Base-by-base conservation (phyloP, 805 yeast genomes). In the Peterozyma xylosa region DNA sequence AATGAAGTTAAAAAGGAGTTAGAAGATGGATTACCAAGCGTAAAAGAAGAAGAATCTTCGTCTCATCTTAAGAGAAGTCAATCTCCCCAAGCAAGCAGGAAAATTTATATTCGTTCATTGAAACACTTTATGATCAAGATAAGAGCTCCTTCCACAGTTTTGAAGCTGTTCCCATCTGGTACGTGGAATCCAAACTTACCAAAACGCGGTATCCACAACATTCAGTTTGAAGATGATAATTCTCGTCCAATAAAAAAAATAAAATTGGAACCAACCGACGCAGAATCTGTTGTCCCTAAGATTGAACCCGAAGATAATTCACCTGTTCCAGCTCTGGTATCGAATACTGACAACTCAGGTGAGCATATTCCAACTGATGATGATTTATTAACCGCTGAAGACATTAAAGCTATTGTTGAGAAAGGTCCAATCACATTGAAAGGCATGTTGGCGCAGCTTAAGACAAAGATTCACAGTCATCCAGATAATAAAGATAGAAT, bases 151-250 rank as follows among this genome's bases (percentile, higher is more conserved):
- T 70, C 75, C 11, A 68, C 70, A 34, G 68, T 85, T 13, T 68
- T 90, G 47, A 59, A 64, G 14, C 74, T 74, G 33, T 88, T 89
- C 64, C 93, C 93, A 2, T 65, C 59, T 15, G 96, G 96, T 27
- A 86, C 80, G 43, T 90, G 96, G 96, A 82, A 82, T 61, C 91
- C 96, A 17, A 58, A 60, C 32, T 68, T 68, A 10, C 69, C 68
- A 48, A 74, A 59, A 51, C 69, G 52, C 42, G 58, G 50, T 49
- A 59, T 59, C 43, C 65, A 53, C 36, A 53, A 46, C n/a, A 43
- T 37, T 9, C 53, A 47, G 1, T 21, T 11, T 38, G 39, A 40
- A 14, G 53, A 48, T 6, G 48, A 45, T 3, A 59, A 50, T 6
- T 54, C 44, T 27, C 50, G 57, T n/a, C 53, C 60, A 10, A 39